Evolutionary conservation across 345 rosid genomes (phyloP), one percentile per base, ranked within the genome.

Genomic region (Populus euphratica): DNA sequence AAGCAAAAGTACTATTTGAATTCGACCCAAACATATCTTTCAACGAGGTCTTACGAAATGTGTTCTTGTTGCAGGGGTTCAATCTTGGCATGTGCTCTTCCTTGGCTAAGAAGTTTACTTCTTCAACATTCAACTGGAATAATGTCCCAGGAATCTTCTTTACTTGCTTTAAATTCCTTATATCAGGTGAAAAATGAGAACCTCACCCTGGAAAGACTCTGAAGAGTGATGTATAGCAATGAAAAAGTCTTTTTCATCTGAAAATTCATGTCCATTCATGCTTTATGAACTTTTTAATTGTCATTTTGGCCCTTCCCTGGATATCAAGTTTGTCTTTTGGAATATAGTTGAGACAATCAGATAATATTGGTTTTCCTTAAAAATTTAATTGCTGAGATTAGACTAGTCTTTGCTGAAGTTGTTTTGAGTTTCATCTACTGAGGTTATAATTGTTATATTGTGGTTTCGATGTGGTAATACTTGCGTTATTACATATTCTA

Each of bases 111-210:
- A 81, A 81, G 89, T 81, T 81, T 94, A 69, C 87, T 96, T 61
- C 93, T 91, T 80, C 91, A 91, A 76, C 98, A 96, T 81, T 90
- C 97, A 39, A 92, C 89, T 79, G 89, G 90, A 75, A 87, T 96
- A 74, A 86, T 90, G 91, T 89, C 99, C 27, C 97, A 94, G 81
- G 97, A 89, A 73, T 91, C 97, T 36, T 89, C 97, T 20, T 81
- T 92, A 18, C 80, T 64, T 36, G 87, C 94, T 43, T 80, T 96
- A 77, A 96, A 92, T 85, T 83, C 97, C 49, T 79, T 96, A 76
- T 91, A 90, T 86, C 99, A 92, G 98, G 99, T 96, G 64, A 72
- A 83, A 67, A 36, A 16, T 29, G 54, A 21, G 27, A n/a, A 62
- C 61, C 62, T 74, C 49, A 12, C 27, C 49, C 5, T 31, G 27